Base-by-base conservation (phyloP, 1,284 basidiomycete genomes). In the Xerocomus minutiporus region DNA sequence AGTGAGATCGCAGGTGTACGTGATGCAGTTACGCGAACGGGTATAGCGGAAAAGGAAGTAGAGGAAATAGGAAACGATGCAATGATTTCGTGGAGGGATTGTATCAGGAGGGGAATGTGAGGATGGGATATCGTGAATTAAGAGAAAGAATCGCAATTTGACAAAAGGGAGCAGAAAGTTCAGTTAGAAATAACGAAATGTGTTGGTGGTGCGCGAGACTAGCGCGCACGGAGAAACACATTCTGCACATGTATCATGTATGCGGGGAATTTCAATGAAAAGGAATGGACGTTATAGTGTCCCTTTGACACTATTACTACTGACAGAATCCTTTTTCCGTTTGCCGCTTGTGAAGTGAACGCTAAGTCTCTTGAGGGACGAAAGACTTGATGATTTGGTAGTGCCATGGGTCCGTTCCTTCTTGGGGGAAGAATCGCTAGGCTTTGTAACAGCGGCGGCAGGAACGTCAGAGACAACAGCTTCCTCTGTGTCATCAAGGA, bases 341-440 rank as follows among this genome's bases (percentile, higher is more conserved):
- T 71, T 74, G 49, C 71, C 70, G 35, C 71, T 49, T 20, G 58
- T 26, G 17, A 70, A 42, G 40, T 64, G 66, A 20, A 46, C 74
- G 29, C 81, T 62, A 41, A 84, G 64, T 63, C 79, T 80, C 70
- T 82, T 86, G 57, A 84, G 67, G 40, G 78, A 71, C 36, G 83
- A 72, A 46, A 78, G 69, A 62, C 79, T 81, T 34, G 67, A 61
- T 67, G 61, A 59, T 49, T 76, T 82, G 58, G 71, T 74, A 68
- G 81, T 84, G 65, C 82, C 78, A 51, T 80, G 77, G 34, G 69
- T 71, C 50, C 50, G 54, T 25, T 50, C 57, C 45, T 61, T 60
- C 55, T 38, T 38, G 8, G 36, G 8, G 36, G 17, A n/a, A 9
- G n/a, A 17, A n/a, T 38, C 36, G 8, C 17, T 20, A 20, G 11